Percentiles rank a stretch among this genome's conserved stretches.
Evolutionary conservation across 2,329 filamentous ascomycete genomes (phyloP).

Genomic region (Mariannaea sp.): DNA sequence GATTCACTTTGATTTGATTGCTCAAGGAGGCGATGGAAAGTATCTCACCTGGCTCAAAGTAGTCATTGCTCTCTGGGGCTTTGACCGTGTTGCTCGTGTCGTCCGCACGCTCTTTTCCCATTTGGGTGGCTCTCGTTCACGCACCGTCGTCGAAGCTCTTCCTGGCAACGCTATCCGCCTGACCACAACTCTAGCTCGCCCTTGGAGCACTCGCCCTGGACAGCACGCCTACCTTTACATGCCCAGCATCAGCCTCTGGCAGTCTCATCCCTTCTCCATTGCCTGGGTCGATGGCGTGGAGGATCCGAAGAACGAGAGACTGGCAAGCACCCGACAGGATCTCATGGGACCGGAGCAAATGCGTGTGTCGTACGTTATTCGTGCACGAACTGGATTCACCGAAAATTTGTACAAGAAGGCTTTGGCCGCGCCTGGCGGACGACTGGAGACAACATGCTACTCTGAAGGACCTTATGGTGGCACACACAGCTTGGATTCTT

Average conservation of each 20-base stretch:
- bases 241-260: conserved; percentile 71
- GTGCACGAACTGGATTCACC: conserved; percentile 76
- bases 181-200: conserved; percentile 73
- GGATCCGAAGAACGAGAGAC: conserved; percentile 55
- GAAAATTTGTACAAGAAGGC: conserved; percentile 71
- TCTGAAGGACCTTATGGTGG: conserved; percentile 81
- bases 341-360: conserved; percentile 64
- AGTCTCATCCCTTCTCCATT: conserved; percentile 79
- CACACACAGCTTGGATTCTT: conserved; percentile 71
- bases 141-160: conserved; percentile 73
- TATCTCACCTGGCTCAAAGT: conserved; percentile 55
- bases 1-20: conserved; percentile 63
- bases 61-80: conserved; percentile 68
- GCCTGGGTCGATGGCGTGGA: conserved; percentile 75
- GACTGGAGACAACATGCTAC: conserved; percentile 66
- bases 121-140: conserved; percentile 67
- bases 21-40: conserved; percentile 37
- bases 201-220: conserved; percentile 76
- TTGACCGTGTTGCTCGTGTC: conserved; percentile 66
- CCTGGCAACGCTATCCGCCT: conserved; percentile 76
- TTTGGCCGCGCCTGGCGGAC: conserved; percentile 62
- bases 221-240: conserved; percentile 83
- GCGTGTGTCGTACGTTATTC: conserved; percentile 72
- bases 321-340: conserved; percentile 64
- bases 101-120: conserved; percentile 68